phyloP scores from a whole-genome alignment of 768 basidiomycete species.

The Melanogaster broomeanus region DNA sequence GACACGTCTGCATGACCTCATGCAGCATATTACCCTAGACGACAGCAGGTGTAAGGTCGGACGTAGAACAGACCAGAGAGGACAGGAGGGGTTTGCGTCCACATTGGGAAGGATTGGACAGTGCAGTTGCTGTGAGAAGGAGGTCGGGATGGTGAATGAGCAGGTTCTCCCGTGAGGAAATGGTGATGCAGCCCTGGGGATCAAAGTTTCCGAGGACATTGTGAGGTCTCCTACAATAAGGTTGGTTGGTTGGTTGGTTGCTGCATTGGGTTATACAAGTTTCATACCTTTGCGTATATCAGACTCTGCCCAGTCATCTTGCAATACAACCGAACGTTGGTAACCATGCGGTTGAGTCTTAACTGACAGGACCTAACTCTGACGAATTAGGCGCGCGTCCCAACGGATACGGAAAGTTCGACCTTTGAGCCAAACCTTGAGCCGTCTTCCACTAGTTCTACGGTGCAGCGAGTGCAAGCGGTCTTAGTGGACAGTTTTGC shows the following conservation, averaged over 20 bases:
- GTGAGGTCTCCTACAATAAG: slow-evolving; percentile 64
- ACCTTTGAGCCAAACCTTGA: slow-evolving; percentile 27
- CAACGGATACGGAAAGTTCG: background rate
- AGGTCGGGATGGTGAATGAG: slow-evolving; percentile 92
- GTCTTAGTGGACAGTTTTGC: slow-evolving; percentile 29
- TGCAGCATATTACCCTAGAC: slow-evolving; percentile 95
- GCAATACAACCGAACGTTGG: slow-evolving; percentile 55
- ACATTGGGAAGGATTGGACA: slow-evolving; percentile 83
- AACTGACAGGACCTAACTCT: slow-evolving; percentile 51
- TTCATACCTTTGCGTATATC: slow-evolving; percentile 59
- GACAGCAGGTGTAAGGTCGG: slow-evolving; percentile 63
- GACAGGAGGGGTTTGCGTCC: slow-evolving; percentile 84
- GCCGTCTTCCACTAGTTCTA: slow-evolving; percentile 46
- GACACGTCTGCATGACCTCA: slow-evolving; percentile 83
- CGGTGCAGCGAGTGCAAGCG: slow-evolving; percentile 56
- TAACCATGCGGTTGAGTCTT: slow-evolving; percentile 41
- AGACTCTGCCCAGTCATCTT: slow-evolving; percentile 76
- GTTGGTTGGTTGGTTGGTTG: background rate
- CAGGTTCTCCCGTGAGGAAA: slow-evolving; percentile 66
- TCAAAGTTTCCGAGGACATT: slow-evolving; percentile 66
- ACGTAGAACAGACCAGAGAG: slow-evolving; percentile 56
- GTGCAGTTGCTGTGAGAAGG: slow-evolving; percentile 86
- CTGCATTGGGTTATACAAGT: background rate
- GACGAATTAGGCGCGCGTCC: background rate
- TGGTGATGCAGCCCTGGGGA: slow-evolving; percentile 46